Conservation (phyloP, 2,329 filamentous ascomycete species). For the Pezicula rhizophila region DNA sequence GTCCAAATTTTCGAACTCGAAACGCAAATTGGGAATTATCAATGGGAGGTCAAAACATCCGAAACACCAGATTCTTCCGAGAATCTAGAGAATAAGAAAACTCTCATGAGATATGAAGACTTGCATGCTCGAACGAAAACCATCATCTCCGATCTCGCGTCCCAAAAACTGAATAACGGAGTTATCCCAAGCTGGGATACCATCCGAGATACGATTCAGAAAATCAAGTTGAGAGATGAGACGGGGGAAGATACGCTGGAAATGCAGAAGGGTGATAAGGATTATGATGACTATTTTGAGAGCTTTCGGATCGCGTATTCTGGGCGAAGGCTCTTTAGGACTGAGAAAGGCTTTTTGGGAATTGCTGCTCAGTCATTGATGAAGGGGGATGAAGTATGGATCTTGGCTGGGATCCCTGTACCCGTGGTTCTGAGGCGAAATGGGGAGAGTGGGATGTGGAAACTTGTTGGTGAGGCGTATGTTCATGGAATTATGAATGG, state of each 20-base stretch:
- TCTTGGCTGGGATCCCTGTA: constrained; percentile 1
- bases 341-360: background rate
- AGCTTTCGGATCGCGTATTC: constrained; percentile 6
- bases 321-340: constrained; percentile 5
- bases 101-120: too few relatives aligned
- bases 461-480: background rate
- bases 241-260: background rate
- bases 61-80: too few relatives aligned
- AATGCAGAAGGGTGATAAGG: background rate
- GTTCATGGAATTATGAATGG: background rate
- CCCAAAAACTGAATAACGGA: background rate
- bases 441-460: background rate
- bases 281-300: constrained; percentile 4
- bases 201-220: background rate
- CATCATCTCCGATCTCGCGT: too few relatives aligned
- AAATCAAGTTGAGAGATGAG: background rate
- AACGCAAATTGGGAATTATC: background rate
- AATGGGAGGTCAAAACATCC: too few relatives aligned
- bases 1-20: background rate
- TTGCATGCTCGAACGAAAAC: too few relatives aligned
- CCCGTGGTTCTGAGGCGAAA: constrained; percentile 1
- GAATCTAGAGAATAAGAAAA: too few relatives aligned
- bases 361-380: constrained; percentile 1
- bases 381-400: background rate
- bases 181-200: background rate